A percentile compares a stretch with the other conserved stretches of the same genome.
Evolutionary conservation across 768 basidiomycete genomes (phyloP).

Genomic region (Lentinula aciculospora): DNA sequence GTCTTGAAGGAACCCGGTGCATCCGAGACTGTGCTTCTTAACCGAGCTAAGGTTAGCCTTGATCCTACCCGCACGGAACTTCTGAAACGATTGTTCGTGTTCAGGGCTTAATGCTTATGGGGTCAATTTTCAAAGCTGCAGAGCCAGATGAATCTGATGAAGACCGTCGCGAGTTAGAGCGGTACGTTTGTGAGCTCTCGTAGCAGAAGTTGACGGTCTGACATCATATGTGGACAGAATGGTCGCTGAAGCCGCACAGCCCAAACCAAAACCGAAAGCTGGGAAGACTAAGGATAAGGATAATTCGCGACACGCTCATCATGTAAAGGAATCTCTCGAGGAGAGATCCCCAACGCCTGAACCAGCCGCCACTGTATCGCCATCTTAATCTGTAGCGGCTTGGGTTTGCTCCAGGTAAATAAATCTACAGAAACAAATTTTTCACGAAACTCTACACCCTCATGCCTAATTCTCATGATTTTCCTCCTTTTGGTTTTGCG

Average conservation of each 20-base stretch:
- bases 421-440: too few species aligned
- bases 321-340: conserved; percentile 11
- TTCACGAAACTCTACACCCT: neutral
- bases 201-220: neutral
- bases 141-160: conserved; percentile 88
- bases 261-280: conserved; percentile 54
- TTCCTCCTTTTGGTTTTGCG: neutral
- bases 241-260: conserved; percentile 80
- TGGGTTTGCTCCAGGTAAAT: too few species aligned
- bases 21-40: conserved; percentile 64
- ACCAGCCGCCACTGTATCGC: neutral
- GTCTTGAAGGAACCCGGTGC: conserved; percentile 78
- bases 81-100: conserved; percentile 1
- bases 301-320: conserved; percentile 29
- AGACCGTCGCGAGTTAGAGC: conserved; percentile 90
- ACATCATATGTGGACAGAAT: conserved; percentile 42
- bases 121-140: conserved; percentile 83
- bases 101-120: conserved; percentile 83
- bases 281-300: conserved; percentile 37
- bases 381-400: too few species aligned
- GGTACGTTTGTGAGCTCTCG: conserved; percentile 40
- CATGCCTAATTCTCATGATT: neutral
- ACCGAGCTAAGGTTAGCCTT: conserved; percentile 73
- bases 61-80: neutral
- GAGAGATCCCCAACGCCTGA: conserved; percentile 10